phyloP scores from a whole-genome alignment of 1,284 basidiomycete genomes.

The Xerocomus tenax region DNA sequence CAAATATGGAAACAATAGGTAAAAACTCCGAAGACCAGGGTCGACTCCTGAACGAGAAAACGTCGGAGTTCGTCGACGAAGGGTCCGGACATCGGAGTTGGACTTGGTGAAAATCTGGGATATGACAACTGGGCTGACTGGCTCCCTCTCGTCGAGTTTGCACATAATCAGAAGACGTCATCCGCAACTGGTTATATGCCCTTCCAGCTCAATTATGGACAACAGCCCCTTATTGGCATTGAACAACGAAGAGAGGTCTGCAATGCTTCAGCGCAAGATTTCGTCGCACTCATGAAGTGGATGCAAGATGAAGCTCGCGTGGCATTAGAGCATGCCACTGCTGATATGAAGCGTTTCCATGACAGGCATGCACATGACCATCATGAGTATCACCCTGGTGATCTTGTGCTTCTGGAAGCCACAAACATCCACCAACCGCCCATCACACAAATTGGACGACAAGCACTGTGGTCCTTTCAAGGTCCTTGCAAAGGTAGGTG shows the following conservation, averaged over 20 bases:
- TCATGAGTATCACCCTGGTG: neutral
- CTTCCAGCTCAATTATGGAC: neutral
- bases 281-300: neutral
- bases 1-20: no score
- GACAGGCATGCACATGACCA: neutral
- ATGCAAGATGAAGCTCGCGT: neutral
- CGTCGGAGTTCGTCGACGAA: no score
- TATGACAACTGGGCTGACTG: constrained; percentile 31
- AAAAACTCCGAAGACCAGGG: no score
- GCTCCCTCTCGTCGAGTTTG: constrained; percentile 29
- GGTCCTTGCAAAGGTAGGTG: rapidly evolving
- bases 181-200: neutral
- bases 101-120: no score
- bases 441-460: neutral
- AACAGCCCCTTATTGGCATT: neutral
- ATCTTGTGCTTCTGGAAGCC: neutral
- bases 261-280: neutral
- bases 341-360: neutral
- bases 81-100: no score
- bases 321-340: neutral
- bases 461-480: neutral
- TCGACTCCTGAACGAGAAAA: no score
- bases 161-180: constrained; percentile 6
- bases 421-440: neutral
- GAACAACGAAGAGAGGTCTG: neutral